Percentiles rank a stretch among this genome's conserved stretches.
Evolutionary conservation across 1,284 basidiomycete species (phyloP).

Genomic region (Malassezia pachydermatis): DNA sequence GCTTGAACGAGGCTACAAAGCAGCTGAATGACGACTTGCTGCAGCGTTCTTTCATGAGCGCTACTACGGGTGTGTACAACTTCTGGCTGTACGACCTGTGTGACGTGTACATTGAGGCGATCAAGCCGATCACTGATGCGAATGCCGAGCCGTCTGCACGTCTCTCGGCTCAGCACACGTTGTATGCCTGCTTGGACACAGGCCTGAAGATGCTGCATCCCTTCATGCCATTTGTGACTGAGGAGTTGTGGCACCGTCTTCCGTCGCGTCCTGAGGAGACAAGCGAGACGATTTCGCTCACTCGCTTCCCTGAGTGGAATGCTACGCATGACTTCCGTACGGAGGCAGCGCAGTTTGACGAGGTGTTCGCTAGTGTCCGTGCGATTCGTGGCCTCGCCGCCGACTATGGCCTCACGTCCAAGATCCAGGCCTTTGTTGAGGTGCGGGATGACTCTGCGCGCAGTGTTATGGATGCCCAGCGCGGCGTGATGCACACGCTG

Average conservation of each 20-base stretch:
- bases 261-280: constrained; percentile 71
- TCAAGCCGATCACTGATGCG: constrained; percentile 69
- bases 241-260: constrained; percentile 95
- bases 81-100: constrained; percentile 99
- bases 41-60: constrained; percentile 82
- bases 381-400: constrained; percentile 74
- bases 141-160: constrained; percentile 60
- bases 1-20: constrained; percentile 69
- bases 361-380: constrained; percentile 70
- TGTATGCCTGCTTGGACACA: constrained; percentile 86
- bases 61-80: constrained; percentile 73
- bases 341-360: constrained; percentile 57
- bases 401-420: constrained; percentile 78
- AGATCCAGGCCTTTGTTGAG: constrained; percentile 79
- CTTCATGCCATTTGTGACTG: constrained; percentile 98
- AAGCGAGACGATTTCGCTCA: constrained; percentile 78
- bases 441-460: constrained; percentile 54
- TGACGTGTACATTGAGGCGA: constrained; percentile 88
- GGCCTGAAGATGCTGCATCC: constrained; percentile 86
- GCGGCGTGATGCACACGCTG: constrained; percentile 66
- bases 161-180: constrained; percentile 81
- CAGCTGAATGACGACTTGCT: constrained; percentile 68
- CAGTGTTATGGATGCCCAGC: constrained; percentile 57
- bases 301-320: constrained; percentile 63
- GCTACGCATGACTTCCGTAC: constrained; percentile 17